Evolutionary conservation across 1,284 basidiomycete species (phyloP).

Genomic region (Heterobasidion irregulare): DNA sequence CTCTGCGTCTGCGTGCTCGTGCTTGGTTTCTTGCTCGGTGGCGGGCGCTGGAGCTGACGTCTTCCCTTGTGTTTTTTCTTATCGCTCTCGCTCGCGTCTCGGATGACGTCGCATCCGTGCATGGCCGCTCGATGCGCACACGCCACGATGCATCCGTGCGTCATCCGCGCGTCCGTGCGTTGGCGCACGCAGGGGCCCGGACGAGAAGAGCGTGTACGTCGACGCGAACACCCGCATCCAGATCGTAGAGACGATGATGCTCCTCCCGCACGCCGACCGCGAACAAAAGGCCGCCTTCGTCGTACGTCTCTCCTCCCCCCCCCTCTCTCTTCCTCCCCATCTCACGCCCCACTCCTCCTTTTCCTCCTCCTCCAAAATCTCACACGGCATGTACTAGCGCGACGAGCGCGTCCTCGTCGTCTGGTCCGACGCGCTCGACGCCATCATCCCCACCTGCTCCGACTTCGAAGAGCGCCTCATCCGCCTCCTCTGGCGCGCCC

Average conservation of each 20-base stretch:
- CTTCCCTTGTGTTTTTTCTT: neutral
- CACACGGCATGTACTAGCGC: conserved; percentile 31
- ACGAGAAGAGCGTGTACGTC: conserved; percentile 53
- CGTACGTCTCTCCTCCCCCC: conserved; percentile 29
- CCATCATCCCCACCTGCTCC: conserved; percentile 60
- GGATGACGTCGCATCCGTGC: neutral
- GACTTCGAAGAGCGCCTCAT: conserved; percentile 79
- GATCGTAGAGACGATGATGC: conserved; percentile 57
- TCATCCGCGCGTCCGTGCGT: neutral
- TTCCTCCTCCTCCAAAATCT: neutral
- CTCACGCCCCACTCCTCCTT: neutral
- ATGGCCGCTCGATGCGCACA: neutral
- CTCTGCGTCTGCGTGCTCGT: no score
- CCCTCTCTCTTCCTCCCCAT: neutral
- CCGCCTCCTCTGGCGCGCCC: conserved; percentile 62
- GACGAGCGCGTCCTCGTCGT: conserved; percentile 70
- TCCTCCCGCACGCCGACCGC: conserved; percentile 70
- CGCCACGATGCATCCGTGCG: neutral
- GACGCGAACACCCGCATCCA: conserved; percentile 67
- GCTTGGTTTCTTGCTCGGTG: no score
- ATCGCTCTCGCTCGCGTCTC: neutral
- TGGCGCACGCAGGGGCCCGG: conserved; percentile 27
- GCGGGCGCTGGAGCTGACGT: neutral
- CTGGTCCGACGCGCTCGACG: conserved; percentile 71
- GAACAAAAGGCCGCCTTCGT: conserved; percentile 83